Evolutionary conservation across 148 eudicot species (phyloP).

Genomic region (Vaccinium darrowii): DNA sequence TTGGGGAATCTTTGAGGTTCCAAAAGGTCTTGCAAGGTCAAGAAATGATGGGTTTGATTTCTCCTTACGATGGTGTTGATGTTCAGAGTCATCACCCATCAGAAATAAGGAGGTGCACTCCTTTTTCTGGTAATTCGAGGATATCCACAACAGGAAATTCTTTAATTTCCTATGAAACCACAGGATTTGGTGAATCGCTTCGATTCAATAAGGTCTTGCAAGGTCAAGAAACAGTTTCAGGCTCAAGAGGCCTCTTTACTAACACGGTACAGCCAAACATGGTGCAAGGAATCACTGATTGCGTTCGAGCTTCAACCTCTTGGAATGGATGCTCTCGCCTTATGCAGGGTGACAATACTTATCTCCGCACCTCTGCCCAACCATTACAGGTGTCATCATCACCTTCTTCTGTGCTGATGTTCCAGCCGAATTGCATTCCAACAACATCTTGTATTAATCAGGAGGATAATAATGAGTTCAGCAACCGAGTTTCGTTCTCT

Average conservation of each 20-base stretch:
- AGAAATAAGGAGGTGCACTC: slow-evolving; percentile 42
- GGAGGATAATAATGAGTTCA: slow-evolving; percentile 14
- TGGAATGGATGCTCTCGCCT: slow-evolving; percentile 45
- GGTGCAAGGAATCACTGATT: slow-evolving; percentile 36
- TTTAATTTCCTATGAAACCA: slow-evolving; percentile 30
- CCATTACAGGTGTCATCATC: slow-evolving; percentile 46
- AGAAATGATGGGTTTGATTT: slow-evolving; percentile 73
- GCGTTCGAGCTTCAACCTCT: slow-evolving; percentile 39
- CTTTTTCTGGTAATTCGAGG: slow-evolving; percentile 23
- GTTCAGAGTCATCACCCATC: slow-evolving; percentile 42
- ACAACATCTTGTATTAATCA: slow-evolving; percentile 12
- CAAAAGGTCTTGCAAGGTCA: slow-evolving; percentile 99
- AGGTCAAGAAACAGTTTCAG: slow-evolving; percentile 89
- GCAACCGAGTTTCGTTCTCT: slow-evolving; percentile 16
- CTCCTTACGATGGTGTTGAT: slow-evolving; percentile 43
- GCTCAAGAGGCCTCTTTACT: slow-evolving; percentile 26
- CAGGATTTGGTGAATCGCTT: slow-evolving; percentile 54
- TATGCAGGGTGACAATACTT: slow-evolving; percentile 20
- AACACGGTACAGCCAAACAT: slow-evolving; percentile 23
- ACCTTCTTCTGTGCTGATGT: slow-evolving; percentile 65
- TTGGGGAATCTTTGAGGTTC: slow-evolving; percentile 80
- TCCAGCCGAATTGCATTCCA: slow-evolving; percentile 44
- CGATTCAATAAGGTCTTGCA: slow-evolving; percentile 91
- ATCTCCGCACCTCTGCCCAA: slow-evolving; percentile 21
- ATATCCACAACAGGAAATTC: slow-evolving; percentile 30